These are phyloP conservation scores for Cryoendolithus antarcticus DNA, from an alignment of 2,329 filamentous ascomycete genomes.

Conservation along the genomic window DNA sequence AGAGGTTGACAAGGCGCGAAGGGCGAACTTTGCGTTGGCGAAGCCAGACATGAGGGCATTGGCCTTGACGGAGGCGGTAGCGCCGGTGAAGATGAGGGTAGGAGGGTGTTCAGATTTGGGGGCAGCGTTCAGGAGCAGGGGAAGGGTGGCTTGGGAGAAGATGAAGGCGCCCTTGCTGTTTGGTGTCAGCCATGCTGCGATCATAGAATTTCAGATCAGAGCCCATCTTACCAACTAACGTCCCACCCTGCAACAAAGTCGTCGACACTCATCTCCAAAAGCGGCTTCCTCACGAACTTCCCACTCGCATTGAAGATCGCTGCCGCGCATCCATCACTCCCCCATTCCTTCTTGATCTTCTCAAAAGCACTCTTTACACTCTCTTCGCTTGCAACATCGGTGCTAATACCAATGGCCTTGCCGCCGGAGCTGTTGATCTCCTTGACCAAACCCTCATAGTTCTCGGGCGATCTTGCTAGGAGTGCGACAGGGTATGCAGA, in stretches of 20 bases:
- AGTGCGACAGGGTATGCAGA: conserved; percentile 60
- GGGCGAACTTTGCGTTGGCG: conserved; percentile 67
- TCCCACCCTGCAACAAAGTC: conserved; percentile 42
- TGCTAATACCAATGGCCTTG: conserved; percentile 55
- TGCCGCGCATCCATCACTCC: conserved; percentile 35
- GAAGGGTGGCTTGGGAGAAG: conserved; percentile 61
- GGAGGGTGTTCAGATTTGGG: conserved; percentile 50
- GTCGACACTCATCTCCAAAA: conserved; percentile 47
- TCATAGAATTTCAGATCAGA: neutral
- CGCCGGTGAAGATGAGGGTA: conserved; percentile 73
- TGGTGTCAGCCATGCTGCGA: neutral
- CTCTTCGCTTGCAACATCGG: conserved; percentile 47
- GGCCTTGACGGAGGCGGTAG: conserved; percentile 66
- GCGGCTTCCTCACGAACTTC: conserved; percentile 45
- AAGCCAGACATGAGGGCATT: conserved; percentile 59
- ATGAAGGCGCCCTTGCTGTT: conserved; percentile 55
- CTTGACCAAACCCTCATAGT: conserved; percentile 51
- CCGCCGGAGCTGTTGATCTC: conserved; percentile 59
- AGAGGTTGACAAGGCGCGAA: conserved; percentile 60
- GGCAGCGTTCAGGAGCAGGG: conserved; percentile 54
- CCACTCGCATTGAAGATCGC: conserved; percentile 61
- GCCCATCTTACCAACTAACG: conserved; percentile 35
- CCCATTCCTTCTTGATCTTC: conserved; percentile 48
- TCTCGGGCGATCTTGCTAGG: conserved; percentile 56
- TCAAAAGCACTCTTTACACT: conserved; percentile 50